Base-by-base conservation (phyloP, 441 rosid genomes). In the Arabidopsis lyrata region DNA sequence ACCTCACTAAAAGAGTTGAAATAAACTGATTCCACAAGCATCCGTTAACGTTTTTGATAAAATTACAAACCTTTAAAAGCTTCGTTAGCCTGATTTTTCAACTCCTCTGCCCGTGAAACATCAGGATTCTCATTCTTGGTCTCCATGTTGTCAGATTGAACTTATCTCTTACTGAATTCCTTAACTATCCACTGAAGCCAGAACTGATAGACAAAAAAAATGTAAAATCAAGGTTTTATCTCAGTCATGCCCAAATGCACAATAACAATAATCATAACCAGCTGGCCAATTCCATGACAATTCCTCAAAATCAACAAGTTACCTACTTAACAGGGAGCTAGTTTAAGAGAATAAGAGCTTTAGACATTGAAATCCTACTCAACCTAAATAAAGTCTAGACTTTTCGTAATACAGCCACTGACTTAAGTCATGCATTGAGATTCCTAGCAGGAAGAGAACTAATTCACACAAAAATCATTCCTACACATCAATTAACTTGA, bases 71-170 rank as follows among this genome's bases (percentile, higher is more conserved):
- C 98, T 86, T 89, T 95, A 73, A 92, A 92, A 13, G 96, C 97
- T 80, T 92, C 96, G 62, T 95, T 95, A 27, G 97, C 98, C 22
- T 77, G 85, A 63, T 78, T 76, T 82, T 95, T 95, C 64, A 90
- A 29, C 71, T 90, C 91, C 80, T 91, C 98, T 14, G 96, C 97
- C 70, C 62, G 82, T 66, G 85, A 84, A 68, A 77, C 76, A 55
- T 70, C 81, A 34, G 87, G 84, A 65, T 72, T 83, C 45, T 81
- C 88, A 72, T 72, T 77, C 63, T 77, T 66, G 54, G 50, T 13
- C 73, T 77, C 77, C 80, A 77, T 77, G 27, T 35, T 71, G n/a
- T 58, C 66, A 61, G 75, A 63, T 20, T 8, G 16, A 57, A 22
- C 34, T 58, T 44, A 69, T 63, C 66, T 71, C 68, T 52, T 32